These are phyloP conservation scores for Diplodia corticola DNA, from an alignment of 2,329 filamentous ascomycete genomes.

Conservation along the genomic window DNA sequence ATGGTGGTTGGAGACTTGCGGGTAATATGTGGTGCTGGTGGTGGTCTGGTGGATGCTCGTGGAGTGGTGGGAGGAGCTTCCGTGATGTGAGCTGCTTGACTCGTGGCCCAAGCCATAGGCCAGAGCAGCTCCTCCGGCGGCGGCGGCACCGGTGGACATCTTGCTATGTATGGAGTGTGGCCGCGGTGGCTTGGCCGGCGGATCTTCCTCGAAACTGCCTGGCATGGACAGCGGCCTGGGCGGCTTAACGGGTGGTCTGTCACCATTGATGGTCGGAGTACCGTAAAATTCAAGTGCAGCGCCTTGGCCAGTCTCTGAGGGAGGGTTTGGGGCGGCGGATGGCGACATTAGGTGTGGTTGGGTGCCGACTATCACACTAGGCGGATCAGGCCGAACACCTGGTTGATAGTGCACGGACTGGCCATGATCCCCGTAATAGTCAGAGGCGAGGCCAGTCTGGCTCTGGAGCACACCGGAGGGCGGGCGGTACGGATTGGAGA, in stretches of 20 bases:
- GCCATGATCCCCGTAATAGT: conserved; percentile 64
- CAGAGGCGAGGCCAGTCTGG: conserved; percentile 57
- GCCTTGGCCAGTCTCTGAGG: conserved; percentile 60
- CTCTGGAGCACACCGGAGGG: conserved; percentile 33
- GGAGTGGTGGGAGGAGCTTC: conserved; percentile 13
- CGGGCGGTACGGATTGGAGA: conserved; percentile 49
- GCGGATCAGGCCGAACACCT: conserved; percentile 56
- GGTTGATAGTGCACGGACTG: conserved; percentile 61
- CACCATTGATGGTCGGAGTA: conserved; percentile 26
- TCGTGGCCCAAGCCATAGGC: conserved; percentile 42
- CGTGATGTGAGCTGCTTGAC: conserved; percentile 26
- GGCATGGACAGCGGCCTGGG: conserved; percentile 37
- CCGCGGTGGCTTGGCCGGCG: conserved; percentile 36
- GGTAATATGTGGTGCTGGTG: conserved; percentile 29
- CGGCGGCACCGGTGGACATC: conserved; percentile 38
- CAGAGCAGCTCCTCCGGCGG: conserved; percentile 45
- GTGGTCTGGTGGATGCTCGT: conserved; percentile 23
- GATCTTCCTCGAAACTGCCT: conserved; percentile 37
- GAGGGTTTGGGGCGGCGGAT: conserved; percentile 53
- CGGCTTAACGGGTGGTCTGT: conserved; percentile 34
- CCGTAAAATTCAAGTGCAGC: conserved; percentile 60
- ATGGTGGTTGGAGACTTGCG: conserved; percentile 30
- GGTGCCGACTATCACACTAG: conserved; percentile 55
- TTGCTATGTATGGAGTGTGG: conserved; percentile 33
- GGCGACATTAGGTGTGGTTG: conserved; percentile 60